These are phyloP conservation scores for Cercospora citrullina DNA, from an alignment of 2,329 filamentous ascomycete genomes.

Conservation along the genomic window DNA sequence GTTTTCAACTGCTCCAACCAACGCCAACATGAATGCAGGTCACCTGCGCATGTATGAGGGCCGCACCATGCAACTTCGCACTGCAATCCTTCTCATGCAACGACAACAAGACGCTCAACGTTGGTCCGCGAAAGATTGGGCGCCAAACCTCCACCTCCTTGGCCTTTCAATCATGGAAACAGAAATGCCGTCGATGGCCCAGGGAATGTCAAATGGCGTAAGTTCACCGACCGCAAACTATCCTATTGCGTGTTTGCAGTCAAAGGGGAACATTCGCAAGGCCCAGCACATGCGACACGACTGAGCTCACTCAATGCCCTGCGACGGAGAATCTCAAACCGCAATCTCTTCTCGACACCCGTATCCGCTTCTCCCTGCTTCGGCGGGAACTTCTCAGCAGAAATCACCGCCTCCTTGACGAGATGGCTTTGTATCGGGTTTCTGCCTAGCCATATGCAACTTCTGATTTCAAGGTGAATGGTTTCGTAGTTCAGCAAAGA, in stretches of 20 bases:
- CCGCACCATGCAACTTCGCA: background rate
- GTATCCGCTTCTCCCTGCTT: background rate
- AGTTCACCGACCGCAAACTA: background rate
- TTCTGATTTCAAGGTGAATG: constrained; percentile 9
- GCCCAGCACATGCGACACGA: background rate
- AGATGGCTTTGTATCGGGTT: constrained; percentile 8
- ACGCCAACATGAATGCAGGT: background rate
- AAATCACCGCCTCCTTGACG: background rate
- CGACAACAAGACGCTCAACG: no score
- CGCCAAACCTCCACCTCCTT: background rate
- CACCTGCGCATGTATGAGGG: background rate
- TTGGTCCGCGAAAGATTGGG: background rate
- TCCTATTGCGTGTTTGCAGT: background rate
- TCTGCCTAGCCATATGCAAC: background rate
- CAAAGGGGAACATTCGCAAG: background rate
- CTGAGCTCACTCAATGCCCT: background rate
- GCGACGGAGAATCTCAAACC: background rate
- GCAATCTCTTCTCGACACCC: background rate
- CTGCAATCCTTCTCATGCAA: background rate
- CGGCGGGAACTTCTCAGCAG: background rate
- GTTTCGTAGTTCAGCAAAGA: background rate
- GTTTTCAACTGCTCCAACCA: background rate
- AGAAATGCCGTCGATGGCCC: constrained; percentile 7
- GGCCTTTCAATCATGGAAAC: background rate
- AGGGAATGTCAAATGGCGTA: background rate